A percentile compares a stretch with the other conserved stretches of the same genome.
Conservation (phyloP, 106 monocot species). For the Acanthochlamys bracteata region DNA sequence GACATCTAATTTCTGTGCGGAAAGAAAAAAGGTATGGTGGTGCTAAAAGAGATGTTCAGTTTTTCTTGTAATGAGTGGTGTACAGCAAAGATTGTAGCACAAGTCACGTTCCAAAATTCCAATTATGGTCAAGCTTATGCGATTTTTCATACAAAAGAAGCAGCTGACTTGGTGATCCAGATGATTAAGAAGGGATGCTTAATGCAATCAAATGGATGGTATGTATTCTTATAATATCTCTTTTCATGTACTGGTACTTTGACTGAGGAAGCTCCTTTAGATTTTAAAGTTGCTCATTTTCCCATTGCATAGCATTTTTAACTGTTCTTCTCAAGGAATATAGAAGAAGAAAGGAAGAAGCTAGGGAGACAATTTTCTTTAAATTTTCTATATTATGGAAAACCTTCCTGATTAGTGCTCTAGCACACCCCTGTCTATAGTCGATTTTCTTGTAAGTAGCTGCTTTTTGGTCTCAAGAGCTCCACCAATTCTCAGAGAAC, state of each 20-base stretch:
- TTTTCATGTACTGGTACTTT: neutral
- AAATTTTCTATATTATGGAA: no score
- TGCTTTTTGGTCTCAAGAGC: no score
- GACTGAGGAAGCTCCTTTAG: neutral
- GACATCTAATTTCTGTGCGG: constrained; percentile 52
- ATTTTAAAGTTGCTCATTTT: neutral
- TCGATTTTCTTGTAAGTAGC: no score
- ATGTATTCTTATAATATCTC: neutral
- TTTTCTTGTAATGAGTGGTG: constrained; percentile 34
- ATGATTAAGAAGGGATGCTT: constrained; percentile 40
- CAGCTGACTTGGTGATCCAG: constrained; percentile 33
- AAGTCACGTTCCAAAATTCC: constrained; percentile 23
- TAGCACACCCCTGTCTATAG: no score
- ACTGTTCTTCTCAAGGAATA: no score
- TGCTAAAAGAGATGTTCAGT: constrained; percentile 29
- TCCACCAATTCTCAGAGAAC: no score
- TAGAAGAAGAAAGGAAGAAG: no score
- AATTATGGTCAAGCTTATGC: constrained; percentile 55
- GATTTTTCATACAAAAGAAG: constrained; percentile 48
- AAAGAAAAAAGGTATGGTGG: constrained; percentile 33
- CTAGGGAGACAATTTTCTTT: no score
- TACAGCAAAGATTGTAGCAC: constrained; percentile 28
- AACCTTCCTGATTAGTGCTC: no score
- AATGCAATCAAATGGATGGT: constrained; percentile 49
- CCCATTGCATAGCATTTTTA: neutral